Base-by-base conservation (phyloP, 352 stramenopile species). In the Phytophthora macrochlamydospora region DNA sequence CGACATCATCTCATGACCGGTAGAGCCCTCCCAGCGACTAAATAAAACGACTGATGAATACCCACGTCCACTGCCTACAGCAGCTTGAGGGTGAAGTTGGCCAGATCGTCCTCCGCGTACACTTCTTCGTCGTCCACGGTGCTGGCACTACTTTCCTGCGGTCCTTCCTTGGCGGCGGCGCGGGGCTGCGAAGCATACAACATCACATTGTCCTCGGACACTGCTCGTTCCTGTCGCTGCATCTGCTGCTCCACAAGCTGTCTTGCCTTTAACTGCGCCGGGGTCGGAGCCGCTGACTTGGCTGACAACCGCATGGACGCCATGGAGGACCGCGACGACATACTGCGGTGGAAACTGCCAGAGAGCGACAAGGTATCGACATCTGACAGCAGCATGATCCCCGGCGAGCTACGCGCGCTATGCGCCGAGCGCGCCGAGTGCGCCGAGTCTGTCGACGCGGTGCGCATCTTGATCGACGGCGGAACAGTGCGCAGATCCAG, bases 51-150 rank as follows among this genome's bases (percentile, higher is more conserved):
- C 38, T 55, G 45, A 63, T 52, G 51, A 66, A 67, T 60, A 56
- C 32, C 42, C 33, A 35, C 8, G n/a, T 46, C 30, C 9, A 32
- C 24, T 44, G 45, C 14, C 33, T 64, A 68, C 29, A 62, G 48
- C 18, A 93, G 62, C 68, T 87, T 75, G 48, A 93, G 79, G 24
- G 75, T 93, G 61, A 93, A 93, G 64, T 91, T 90, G 43, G 79
- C 85, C 54, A 93, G 66, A 53, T 92, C 85, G 61, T 92, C 81
- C 45, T 84, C 76, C 28, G 70, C 64, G 70, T 84, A 84, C 32
- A 75, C 62, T 12, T 90, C 76, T 29, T 78, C 76, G 11, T 81
- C 77, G 49, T 78, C 72, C 31, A 73, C 72, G 3, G 66, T 75
- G 57, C 67, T 73, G 65, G 50, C 65, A 30, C 64, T 80, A 44